Evolutionary conservation across 345 rosid genomes (phyloP).

Genomic region (Moricandia arvensis): DNA sequence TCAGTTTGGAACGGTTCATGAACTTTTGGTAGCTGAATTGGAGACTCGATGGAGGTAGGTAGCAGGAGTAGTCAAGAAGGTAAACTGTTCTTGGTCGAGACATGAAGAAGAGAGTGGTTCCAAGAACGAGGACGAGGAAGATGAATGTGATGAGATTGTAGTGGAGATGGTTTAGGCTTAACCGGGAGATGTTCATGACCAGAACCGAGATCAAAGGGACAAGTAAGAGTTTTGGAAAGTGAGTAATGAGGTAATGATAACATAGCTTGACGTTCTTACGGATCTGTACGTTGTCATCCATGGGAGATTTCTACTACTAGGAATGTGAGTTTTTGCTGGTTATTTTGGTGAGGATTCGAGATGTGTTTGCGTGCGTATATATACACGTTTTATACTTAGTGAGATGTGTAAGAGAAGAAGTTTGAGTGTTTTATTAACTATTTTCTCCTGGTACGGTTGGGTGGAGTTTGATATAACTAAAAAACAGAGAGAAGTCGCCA

Average conservation of each 20-base stretch:
- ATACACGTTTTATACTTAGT: background rate
- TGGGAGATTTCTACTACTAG: constrained; percentile 5
- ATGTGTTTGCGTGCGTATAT: background rate
- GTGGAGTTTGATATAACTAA: constrained; percentile 36
- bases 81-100: constrained; percentile 67
- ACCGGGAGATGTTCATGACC: constrained; percentile 44
- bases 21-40: constrained; percentile 50
- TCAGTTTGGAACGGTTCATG: constrained; percentile 66
- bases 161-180: constrained; percentile 58
- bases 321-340: background rate
- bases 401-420: constrained; percentile 1
- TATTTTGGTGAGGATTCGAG: background rate
- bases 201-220: constrained; percentile 54
- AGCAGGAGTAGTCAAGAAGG: constrained; percentile 73
- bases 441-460: constrained; percentile 29
- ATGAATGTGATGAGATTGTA: constrained; percentile 56
- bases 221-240: constrained; percentile 52
- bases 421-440: background rate
- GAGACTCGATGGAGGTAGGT: constrained; percentile 60
- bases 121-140: constrained; percentile 48
- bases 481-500: constrained; percentile 34
- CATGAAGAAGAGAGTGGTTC: constrained; percentile 65
- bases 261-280: constrained; percentile 68
- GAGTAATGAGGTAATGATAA: constrained; percentile 62
- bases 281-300: constrained; percentile 50